Evolutionary conservation across 768 basidiomycete species (phyloP).

Genomic region (Auricularia sp.): DNA sequence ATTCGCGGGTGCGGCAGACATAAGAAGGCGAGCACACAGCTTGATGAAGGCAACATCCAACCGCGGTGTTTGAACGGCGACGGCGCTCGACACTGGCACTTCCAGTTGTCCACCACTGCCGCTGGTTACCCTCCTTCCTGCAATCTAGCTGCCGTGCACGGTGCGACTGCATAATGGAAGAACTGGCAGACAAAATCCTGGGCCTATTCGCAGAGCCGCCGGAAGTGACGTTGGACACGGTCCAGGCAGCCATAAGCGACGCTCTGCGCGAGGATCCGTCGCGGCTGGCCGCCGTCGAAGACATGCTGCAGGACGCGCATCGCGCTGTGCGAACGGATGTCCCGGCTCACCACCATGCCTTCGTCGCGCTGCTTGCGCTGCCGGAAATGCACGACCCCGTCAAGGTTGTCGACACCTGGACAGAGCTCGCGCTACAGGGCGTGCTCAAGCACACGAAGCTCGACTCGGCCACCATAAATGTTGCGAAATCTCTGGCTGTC

Average conservation of each 20-base stretch:
- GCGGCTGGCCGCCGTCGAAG: background rate
- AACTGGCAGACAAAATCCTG: background rate
- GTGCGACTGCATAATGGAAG: background rate
- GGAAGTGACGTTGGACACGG: background rate
- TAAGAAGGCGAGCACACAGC: too few species aligned
- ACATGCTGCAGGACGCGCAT: background rate
- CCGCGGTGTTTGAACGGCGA: too few species aligned
- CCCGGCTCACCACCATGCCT: background rate
- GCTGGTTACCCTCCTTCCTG: too few species aligned
- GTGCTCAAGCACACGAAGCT: background rate
- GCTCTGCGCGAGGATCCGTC: background rate
- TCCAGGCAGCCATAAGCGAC: background rate
- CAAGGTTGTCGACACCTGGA: constrained; percentile 1
- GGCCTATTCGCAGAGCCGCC: background rate
- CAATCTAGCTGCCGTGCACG: too few species aligned
- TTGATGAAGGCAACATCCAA: too few species aligned
- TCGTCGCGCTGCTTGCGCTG: background rate
- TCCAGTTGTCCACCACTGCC: too few species aligned
- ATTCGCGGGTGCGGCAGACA: too few species aligned
- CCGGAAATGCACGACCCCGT: background rate
- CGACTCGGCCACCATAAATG: background rate
- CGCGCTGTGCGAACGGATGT: background rate
- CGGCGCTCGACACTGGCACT: too few species aligned
- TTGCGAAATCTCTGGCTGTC: background rate
- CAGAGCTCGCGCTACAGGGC: background rate